Evolutionary conservation across 352 stramenopile species (phyloP), one percentile per base, ranked within the genome.

Genomic region (Peronospora belbahrii): DNA sequence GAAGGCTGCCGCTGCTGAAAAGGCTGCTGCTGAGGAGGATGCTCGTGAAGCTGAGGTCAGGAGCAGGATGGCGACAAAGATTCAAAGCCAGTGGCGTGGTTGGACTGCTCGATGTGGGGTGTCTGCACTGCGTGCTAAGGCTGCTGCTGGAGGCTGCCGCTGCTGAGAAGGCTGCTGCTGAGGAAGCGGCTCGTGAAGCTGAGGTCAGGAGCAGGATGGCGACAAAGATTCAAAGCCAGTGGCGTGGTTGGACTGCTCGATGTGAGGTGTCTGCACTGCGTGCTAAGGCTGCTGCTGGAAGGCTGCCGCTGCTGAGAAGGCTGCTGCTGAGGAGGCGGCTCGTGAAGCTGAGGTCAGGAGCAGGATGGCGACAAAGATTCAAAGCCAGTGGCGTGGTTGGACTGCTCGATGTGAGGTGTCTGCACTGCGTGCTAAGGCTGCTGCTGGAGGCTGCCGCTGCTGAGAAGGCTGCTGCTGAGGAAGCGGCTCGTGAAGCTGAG

Each of bases 81-180:
- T 72, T 25, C 62, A 72, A 43, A 67, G 31, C 8, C 55, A 62
- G 15, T 72, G 62, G 62, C 59, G 62, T 13, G 50, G 55, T 34
- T 39, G 34, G n/a, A 34, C 20, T 25, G 61, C 61, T 32, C 41
- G 58, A 1, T 24, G 44, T 2, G 22, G 54, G 32, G 42, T 63
- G 3, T n/a, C 22, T 14, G n/a, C 28, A 25, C 25, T 46, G n/a
- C 39, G 39, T 25, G 25, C 39, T 17, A 30, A 30, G 11, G 40
- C 19, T 3, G 33, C 39, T 22, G 20, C n/a, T n/a, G n/a, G n/a
- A 50, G 35, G 38, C 25, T 13, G 43, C 43, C 30, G 45, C 19
- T 6, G 34, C 44, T n/a, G n/a, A n/a, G n/a, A 30, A 50, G 11
- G 43, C 43, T 42, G 33, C 33, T 7, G 15, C 7, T 14, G 32